These are phyloP conservation scores for Rhizomucor miehei DNA, from an alignment of 371 early-diverging fungal species.

Conservation along the genomic window DNA sequence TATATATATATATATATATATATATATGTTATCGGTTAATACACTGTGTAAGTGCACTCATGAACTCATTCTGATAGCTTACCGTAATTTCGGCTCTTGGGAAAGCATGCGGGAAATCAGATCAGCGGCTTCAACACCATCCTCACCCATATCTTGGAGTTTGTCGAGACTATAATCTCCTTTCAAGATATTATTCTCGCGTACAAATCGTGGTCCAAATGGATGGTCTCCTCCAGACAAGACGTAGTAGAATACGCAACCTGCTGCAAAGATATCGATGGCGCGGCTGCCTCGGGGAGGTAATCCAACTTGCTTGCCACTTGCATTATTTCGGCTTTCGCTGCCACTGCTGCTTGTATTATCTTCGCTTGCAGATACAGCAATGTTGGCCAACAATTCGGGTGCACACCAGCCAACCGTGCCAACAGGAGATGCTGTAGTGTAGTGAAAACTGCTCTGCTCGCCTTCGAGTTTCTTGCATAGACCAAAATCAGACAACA, in stretches of 20 bases:
- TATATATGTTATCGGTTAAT: too few relatives aligned
- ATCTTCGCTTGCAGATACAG: constrained; percentile 24
- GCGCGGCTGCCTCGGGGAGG: constrained; percentile 77
- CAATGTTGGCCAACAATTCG: constrained; percentile 63
- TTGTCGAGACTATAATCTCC: constrained; percentile 67
- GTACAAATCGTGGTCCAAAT: constrained; percentile 86
- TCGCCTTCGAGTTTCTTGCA: constrained; percentile 93
- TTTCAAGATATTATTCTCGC: constrained; percentile 85
- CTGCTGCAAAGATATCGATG: constrained; percentile 94
- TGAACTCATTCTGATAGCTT: constrained; percentile 12
- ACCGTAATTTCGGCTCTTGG: constrained; percentile 69
- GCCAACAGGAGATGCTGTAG: constrained; percentile 74
- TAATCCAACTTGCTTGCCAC: constrained; percentile 1
- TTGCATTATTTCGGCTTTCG: constrained; percentile 11
- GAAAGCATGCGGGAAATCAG: constrained; percentile 88
- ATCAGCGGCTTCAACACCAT: constrained; percentile 84
- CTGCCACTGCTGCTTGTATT: constrained; percentile 11
- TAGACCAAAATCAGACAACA: constrained; percentile 98
- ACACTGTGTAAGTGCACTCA: too few relatives aligned
- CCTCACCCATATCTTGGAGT: constrained; percentile 67
- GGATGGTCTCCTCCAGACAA: constrained; percentile 91
- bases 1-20: constrained; percentile 6
- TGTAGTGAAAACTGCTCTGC: constrained; percentile 92
- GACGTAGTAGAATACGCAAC: constrained; percentile 93
- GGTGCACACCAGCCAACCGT: constrained; percentile 99